phyloP scores from a whole-genome alignment of 345 rosid species.

The Erucastrum elatum region DNA sequence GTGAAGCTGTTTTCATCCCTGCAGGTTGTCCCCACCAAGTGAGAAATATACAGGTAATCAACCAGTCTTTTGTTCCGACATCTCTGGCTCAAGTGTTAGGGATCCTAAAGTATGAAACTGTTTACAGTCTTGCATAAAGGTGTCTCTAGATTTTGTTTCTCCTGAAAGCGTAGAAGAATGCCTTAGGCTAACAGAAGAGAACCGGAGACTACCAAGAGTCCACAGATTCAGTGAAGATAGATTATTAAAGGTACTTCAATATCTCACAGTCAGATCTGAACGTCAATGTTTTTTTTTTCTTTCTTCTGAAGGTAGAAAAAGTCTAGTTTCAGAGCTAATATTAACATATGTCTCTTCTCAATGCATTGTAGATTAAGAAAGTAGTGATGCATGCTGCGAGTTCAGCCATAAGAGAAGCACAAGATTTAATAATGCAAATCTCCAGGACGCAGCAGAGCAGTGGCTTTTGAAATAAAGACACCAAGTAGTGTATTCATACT shows the following conservation, averaged over 20 bases:
- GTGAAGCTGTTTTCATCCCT: slow-evolving; percentile 45
- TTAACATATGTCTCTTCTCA: background rate
- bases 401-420: slow-evolving; percentile 35
- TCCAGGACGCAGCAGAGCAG: background rate
- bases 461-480: background rate
- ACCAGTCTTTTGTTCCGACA: background rate
- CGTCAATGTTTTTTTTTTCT: no score
- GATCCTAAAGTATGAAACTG: background rate
- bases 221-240: slow-evolving; percentile 59
- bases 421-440: slow-evolving; percentile 20
- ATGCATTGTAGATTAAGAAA: slow-evolving; percentile 31
- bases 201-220: slow-evolving; percentile 51
- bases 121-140: slow-evolving; percentile 67
- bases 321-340: background rate
- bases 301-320: background rate
- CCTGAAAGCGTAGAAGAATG: slow-evolving; percentile 61
- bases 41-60: slow-evolving; percentile 36
- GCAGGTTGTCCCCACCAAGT: slow-evolving; percentile 47
- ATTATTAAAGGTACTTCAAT: slow-evolving; percentile 46
- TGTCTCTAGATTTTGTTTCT: slow-evolving; percentile 63
- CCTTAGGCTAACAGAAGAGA: slow-evolving; percentile 57
- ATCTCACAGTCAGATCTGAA: background rate
- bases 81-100: background rate
- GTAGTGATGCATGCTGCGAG: slow-evolving; percentile 34
- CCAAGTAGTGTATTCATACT: background rate